These are phyloP conservation scores for Bruguiera parviflora DNA, from an alignment of 345 rosid genomes.

Conservation along the genomic window DNA sequence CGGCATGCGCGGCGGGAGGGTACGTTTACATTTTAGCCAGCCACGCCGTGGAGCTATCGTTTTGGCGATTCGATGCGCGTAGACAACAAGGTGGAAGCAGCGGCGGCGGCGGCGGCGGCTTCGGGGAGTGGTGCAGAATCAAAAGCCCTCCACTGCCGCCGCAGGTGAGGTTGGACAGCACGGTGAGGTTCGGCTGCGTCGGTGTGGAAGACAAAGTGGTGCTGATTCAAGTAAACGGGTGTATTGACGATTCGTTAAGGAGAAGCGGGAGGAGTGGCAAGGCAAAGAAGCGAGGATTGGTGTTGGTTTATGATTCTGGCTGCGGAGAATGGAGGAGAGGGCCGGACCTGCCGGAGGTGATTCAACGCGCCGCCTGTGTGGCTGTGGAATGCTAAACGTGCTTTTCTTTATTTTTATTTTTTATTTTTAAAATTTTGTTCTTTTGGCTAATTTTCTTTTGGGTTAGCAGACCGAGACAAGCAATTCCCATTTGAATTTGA, in stretches of 20 bases:
- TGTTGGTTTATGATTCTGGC: constrained; percentile 55
- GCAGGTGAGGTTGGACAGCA: constrained; percentile 61
- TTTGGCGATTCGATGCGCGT: constrained; percentile 72
- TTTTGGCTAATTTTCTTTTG: neutral
- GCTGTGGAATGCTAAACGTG: constrained; percentile 46
- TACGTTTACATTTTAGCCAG: constrained; percentile 61
- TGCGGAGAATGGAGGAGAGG: constrained; percentile 72
- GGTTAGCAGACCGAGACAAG: constrained; percentile 21
- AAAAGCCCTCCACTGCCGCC: constrained; percentile 76
- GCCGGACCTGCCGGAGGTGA: constrained; percentile 64
- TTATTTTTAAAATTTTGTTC: neutral
- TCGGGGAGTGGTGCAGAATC: constrained; percentile 79
- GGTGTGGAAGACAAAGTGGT: constrained; percentile 68
- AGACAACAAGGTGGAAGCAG: constrained; percentile 20
- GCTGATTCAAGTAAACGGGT: constrained; percentile 71
- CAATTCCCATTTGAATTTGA: neutral
- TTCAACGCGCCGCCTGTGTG: constrained; percentile 81
- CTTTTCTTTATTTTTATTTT: neutral
- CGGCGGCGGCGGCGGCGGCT: constrained; percentile 2
- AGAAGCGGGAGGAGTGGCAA: constrained; percentile 64
- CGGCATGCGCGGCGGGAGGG: constrained; percentile 70
- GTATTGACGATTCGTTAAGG: constrained; percentile 73
- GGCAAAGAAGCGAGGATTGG: constrained; percentile 57
- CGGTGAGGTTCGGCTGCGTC: constrained; percentile 72
- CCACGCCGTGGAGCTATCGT: constrained; percentile 88